Evolutionary conservation across 139 green algal species (phyloP).

Genomic region (Coccomyxa sp.): DNA sequence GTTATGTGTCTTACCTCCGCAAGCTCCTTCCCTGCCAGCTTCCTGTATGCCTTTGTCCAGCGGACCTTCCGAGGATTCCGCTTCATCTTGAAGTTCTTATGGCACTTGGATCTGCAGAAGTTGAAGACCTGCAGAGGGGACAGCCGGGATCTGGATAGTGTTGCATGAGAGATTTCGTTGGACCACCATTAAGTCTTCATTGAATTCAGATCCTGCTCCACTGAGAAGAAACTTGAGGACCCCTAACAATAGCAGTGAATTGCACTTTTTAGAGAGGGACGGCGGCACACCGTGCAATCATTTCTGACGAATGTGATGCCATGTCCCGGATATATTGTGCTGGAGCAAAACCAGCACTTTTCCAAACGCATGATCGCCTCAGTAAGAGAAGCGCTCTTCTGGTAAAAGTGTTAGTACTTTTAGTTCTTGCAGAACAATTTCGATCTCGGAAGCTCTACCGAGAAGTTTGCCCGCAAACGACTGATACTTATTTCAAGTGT

Average conservation of each 20-base stretch:
- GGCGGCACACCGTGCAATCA: slow-evolving; percentile 63
- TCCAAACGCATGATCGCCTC: slow-evolving; percentile 83
- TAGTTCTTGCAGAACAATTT: too few relatives aligned
- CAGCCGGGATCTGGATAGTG: neutral
- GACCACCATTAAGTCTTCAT: too few relatives aligned
- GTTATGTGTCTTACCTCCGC: slow-evolving; percentile 45
- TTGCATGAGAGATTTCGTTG: too few relatives aligned
- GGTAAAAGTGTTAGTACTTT: too few relatives aligned
- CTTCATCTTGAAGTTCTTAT: slow-evolving; percentile 99
- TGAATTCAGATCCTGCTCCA: too few relatives aligned
- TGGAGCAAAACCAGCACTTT: slow-evolving; percentile 99
- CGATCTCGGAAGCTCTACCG: too few relatives aligned
- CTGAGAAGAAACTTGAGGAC: too few relatives aligned
- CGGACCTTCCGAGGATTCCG: slow-evolving; percentile 95
- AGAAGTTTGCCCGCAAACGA: too few relatives aligned
- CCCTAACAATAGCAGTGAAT: too few relatives aligned
- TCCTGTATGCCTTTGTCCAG: slow-evolving; percentile 97
- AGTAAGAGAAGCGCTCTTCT: too few relatives aligned
- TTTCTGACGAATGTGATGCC: slow-evolving; percentile 97
- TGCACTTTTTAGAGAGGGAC: neutral
- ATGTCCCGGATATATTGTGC: slow-evolving; percentile 91
- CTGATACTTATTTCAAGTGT: too few relatives aligned
- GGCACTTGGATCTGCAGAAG: slow-evolving; percentile 97
- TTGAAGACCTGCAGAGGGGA: slow-evolving; percentile 70
- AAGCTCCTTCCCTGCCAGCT: slow-evolving; percentile 92